Percentiles rank a stretch among this genome's conserved stretches.
Conservation (phyloP, 2,329 filamentous ascomycete species). For the Colletotrichum sp. region DNA sequence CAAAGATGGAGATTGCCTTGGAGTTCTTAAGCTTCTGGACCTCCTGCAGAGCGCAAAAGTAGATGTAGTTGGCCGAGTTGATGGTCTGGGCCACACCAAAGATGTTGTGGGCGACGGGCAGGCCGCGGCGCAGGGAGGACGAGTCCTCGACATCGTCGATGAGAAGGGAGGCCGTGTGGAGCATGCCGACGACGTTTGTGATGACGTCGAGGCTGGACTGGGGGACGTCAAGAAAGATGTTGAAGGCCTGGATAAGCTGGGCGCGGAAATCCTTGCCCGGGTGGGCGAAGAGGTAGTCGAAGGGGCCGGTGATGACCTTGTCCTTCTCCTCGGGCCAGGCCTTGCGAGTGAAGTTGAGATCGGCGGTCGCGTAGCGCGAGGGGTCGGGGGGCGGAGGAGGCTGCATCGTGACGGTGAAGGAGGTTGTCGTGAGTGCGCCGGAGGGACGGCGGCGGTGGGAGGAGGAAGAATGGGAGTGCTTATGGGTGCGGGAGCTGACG, state of each 20-base stretch:
- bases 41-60: slow-evolving; percentile 80
- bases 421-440: slow-evolving; percentile 26
- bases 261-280: slow-evolving; percentile 86
- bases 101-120: slow-evolving; percentile 83
- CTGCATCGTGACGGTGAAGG: slow-evolving; percentile 40
- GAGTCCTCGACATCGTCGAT: slow-evolving; percentile 90
- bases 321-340: slow-evolving; percentile 79
- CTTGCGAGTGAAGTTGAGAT: slow-evolving; percentile 57
- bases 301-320: slow-evolving; percentile 77
- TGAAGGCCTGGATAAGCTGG: slow-evolving; percentile 81
- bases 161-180: slow-evolving; percentile 83
- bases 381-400: slow-evolving; percentile 51
- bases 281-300: slow-evolving; percentile 78
- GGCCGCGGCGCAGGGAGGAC: slow-evolving; percentile 75
- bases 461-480: slow-evolving; percentile 5
- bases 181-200: slow-evolving; percentile 81
- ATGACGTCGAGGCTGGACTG: slow-evolving; percentile 73
- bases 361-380: slow-evolving; percentile 57
- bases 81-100: slow-evolving; percentile 89
- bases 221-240: slow-evolving; percentile 80
- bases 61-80: slow-evolving; percentile 89
- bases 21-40: slow-evolving; percentile 74
- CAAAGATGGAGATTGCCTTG: slow-evolving; percentile 72
- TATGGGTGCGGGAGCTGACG: slow-evolving; percentile 33
- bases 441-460: slow-evolving; percentile 6